A percentile compares a stretch with the other conserved stretches of the same genome.
Conservation (phyloP, 2,329 filamentous ascomycete genomes). For the Aspergillus eucalypticola region DNA sequence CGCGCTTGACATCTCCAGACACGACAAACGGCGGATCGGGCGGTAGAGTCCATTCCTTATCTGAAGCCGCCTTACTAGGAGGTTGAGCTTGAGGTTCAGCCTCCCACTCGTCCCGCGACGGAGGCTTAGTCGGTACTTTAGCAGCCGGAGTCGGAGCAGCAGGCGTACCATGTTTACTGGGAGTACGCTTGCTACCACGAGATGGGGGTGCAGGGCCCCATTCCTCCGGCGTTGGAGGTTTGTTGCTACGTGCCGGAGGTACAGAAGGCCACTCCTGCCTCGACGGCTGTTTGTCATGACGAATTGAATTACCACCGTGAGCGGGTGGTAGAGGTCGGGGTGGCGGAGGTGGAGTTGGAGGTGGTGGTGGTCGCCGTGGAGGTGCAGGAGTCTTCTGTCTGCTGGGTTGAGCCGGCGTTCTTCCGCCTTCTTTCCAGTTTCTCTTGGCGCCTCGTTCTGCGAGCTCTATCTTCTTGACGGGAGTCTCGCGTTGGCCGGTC, state of each 20-base stretch:
- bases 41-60: background rate
- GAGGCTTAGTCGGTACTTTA: background rate
- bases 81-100: background rate
- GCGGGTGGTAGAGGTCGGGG: no score
- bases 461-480: background rate
- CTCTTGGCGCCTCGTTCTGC: background rate
- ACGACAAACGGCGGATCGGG: background rate
- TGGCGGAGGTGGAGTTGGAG: no score
- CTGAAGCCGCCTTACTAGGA: background rate
- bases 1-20: background rate
- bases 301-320: no score
- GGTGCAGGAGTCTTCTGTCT: background rate
- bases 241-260: background rate
- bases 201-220: background rate
- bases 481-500: background rate
- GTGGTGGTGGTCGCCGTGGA: no score
- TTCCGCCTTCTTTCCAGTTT: background rate
- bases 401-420: background rate
- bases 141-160: background rate
- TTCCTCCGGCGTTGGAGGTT: background rate
- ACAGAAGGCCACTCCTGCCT: no score
- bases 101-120: background rate
- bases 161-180: background rate
- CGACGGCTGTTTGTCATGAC: no score
- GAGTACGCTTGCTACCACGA: background rate